phyloP scores from a whole-genome alignment of 495 filamentous ascomycete species.

The Oidiodendron maius region DNA sequence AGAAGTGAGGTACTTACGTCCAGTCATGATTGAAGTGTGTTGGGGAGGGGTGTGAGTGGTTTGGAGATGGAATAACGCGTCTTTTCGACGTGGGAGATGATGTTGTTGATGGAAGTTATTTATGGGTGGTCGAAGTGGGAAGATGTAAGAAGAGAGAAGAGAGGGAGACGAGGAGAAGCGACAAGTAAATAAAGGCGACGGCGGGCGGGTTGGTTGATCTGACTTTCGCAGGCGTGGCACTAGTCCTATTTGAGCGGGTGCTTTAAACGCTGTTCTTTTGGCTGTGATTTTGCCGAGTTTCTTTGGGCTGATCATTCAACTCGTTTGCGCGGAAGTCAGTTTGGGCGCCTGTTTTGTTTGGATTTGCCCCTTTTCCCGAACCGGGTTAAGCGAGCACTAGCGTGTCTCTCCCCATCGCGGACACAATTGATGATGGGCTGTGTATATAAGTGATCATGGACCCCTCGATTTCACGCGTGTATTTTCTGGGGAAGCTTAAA shows the following conservation, averaged over 20 bases:
- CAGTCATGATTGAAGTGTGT: slow-evolving; percentile 25
- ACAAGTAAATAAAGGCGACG: slow-evolving; percentile 5
- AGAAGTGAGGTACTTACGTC: slow-evolving; percentile 21
- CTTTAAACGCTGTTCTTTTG: no score
- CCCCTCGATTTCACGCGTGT: no score
- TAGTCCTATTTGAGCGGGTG: slow-evolving; percentile 1
- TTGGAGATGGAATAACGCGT: slow-evolving; percentile 23
- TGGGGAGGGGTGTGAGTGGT: slow-evolving; percentile 12
- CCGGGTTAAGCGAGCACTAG: neutral
- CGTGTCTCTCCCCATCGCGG: no score
- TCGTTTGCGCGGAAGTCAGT: no score
- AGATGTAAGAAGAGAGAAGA: slow-evolving; percentile 9
- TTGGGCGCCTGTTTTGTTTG: no score
- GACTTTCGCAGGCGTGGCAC: neutral
- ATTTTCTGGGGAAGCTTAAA: no score
- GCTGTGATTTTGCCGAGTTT: neutral
- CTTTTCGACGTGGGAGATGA: slow-evolving; percentile 12
- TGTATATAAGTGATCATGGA: no score
- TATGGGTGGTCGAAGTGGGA: slow-evolving; percentile 1
- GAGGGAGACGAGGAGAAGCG: neutral
- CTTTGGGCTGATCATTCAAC: no score
- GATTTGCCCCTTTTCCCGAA: no score
- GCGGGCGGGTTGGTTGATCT: slow-evolving; percentile 1
- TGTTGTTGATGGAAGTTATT: slow-evolving; percentile 17
- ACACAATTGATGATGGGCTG: no score